Evolutionary conservation across 371 early-diverging fungal genomes (phyloP).

Genomic region (Conidiobolus incongruus): DNA sequence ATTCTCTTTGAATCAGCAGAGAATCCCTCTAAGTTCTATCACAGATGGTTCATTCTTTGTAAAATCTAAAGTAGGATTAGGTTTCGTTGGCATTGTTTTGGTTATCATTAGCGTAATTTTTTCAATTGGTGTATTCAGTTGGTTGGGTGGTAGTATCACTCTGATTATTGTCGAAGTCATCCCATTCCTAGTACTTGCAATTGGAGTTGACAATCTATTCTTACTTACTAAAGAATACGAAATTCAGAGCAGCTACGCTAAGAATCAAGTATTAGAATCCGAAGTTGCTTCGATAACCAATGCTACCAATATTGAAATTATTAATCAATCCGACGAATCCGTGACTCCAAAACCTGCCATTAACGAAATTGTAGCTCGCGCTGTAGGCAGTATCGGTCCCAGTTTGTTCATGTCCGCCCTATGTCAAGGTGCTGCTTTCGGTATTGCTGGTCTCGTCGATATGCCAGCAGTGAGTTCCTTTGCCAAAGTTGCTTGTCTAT

Average conservation of each 20-base stretch:
- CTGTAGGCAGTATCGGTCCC: conserved; percentile 42
- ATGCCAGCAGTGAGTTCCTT: conserved; percentile 63
- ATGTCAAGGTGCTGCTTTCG: conserved; percentile 49
- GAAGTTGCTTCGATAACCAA: conserved; percentile 11
- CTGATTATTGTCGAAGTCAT: conserved; percentile 61
- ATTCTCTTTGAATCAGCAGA: conserved; percentile 31
- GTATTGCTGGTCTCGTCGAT: conserved; percentile 34
- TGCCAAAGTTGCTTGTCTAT: conserved; percentile 45
- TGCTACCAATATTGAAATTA: conserved; percentile 10
- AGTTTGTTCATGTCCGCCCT: conserved; percentile 38
- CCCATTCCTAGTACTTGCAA: conserved; percentile 54
- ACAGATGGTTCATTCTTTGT: conserved; percentile 20
- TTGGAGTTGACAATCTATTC: conserved; percentile 63
- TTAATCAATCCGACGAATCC: no score
- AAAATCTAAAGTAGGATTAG: conserved; percentile 44
- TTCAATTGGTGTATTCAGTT: conserved; percentile 41
- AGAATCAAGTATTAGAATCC: conserved; percentile 7
- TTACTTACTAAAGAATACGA: conserved; percentile 44
- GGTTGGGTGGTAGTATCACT: conserved; percentile 35
- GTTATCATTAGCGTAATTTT: conserved; percentile 43
- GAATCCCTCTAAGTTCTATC: conserved; percentile 5
- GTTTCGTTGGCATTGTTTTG: conserved; percentile 39
- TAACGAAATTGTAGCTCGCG: conserved; percentile 27
- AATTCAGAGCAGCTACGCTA: conserved; percentile 13
- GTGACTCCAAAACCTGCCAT: no score